Evolutionary conservation across 2,329 filamentous ascomycete species (phyloP), one percentile per base, ranked within the genome.

Genomic region (Amylocarpus encephaloides): DNA sequence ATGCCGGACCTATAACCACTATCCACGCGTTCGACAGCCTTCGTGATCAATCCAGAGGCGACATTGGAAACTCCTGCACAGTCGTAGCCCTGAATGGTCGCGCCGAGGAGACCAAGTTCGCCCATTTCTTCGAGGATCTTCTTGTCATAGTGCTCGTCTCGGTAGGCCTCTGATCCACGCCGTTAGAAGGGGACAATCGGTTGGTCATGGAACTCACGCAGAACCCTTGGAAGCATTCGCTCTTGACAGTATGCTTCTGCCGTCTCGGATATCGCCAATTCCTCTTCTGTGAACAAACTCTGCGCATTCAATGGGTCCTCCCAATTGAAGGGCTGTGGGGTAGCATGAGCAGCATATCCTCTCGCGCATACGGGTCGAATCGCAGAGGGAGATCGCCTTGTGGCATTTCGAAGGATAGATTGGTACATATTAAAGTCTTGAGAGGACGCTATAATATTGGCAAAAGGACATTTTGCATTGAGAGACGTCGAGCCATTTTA

Each of bases 171-270:
- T 92, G 54, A 50, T 45, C 5, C 38, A 48, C n/a, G 32, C 15
- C 3, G 26, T 51, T 43, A 48, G 48, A 49, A 57, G 36, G 15
- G 11, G 16, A 40, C 5, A n/a, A 22, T 41, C 18, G 54, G 54
- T 47, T 9, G 44, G 47, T 22, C 57, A 36, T 43, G 22, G 39
- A 34, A 69, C 79, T 59, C 76, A 95, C 91, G 85, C 52, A 96
- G 76, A 45, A 98, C 86, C 57, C 92, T 78, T 45, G 93, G 93
- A 38, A 87, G 73, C 72, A 98, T 76, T 53, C 81, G 80, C 67
- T 97, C 91, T 69, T 97, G 92, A 67, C 91, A 97, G 66, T 97
- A 98, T 54, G 88, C 80, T 69, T 95, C 87, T 32, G 92, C 92
- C 5, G 89, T 95, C 62, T 96, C 89, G 38, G 86, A 78, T 59